A percentile compares a stretch with the other conserved stretches of the same genome.
phyloP scores from a whole-genome alignment of 1,284 basidiomycete genomes.

The Puccinia brachypodii region DNA sequence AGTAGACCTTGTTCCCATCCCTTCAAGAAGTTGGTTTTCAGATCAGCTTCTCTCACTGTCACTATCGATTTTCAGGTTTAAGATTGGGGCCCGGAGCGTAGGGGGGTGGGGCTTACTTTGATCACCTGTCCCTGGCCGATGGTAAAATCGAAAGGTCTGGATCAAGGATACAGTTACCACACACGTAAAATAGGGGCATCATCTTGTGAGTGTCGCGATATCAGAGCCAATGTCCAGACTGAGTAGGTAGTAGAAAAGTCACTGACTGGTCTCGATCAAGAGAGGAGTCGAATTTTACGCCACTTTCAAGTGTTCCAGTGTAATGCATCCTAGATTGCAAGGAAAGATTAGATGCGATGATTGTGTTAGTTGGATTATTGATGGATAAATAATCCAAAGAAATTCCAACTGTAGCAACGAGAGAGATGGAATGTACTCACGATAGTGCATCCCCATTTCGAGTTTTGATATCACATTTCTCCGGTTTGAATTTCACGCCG shows the following conservation, averaged over 20 bases:
- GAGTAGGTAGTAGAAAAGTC: not conserved
- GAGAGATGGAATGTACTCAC: slow-evolving; percentile 15
- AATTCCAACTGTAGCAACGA: not conserved
- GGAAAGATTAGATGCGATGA: not conserved
- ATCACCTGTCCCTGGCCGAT: slow-evolving; percentile 57
- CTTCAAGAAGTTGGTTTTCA: not conserved
- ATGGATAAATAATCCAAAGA: not conserved
- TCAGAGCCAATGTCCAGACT: not conserved
- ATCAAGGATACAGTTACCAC: not conserved
- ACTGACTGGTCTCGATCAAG: slow-evolving; percentile 43
- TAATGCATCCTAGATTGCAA: slow-evolving; percentile 41
- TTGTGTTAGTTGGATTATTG: not conserved
- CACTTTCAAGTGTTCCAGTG: slow-evolving; percentile 39
- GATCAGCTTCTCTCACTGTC: not conserved
- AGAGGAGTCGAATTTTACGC: slow-evolving; percentile 45
- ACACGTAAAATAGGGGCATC: not conserved
- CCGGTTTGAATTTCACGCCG: slow-evolving; percentile 39
- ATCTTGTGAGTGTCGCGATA: not conserved
- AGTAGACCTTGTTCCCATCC: slow-evolving; percentile 57
- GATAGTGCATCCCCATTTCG: slow-evolving; percentile 40
- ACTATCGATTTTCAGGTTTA: not conserved
- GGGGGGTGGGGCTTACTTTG: slow-evolving; percentile 33
- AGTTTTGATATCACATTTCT: slow-evolving; percentile 28
- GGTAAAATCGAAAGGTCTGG: slow-evolving; percentile 48
- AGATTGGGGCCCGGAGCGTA: not conserved